A percentile compares a stretch with the other conserved stretches of the same genome.
These are phyloP conservation scores for Candida gorgasii DNA, from an alignment of 805 yeast genomes.

Conservation along the genomic window DNA sequence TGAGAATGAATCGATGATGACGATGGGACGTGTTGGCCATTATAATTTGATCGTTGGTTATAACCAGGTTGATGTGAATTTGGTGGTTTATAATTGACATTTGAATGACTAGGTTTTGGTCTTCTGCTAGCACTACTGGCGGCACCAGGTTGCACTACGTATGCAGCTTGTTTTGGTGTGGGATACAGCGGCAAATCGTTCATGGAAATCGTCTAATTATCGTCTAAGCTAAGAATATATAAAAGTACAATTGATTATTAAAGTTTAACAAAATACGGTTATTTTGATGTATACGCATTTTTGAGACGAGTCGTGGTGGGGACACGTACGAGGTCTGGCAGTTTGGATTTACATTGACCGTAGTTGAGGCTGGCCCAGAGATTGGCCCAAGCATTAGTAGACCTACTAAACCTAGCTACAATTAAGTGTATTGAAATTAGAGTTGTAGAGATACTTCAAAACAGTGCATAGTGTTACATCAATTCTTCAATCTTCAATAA, in stretches of 20 bases:
- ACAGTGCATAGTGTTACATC: too few relatives aligned
- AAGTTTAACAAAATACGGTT: background rate
- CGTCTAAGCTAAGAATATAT: background rate
- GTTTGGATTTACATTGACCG: too few relatives aligned
- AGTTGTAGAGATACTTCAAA: too few relatives aligned
- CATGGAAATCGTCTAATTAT: conserved; percentile 8
- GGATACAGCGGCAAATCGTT: conserved; percentile 47
- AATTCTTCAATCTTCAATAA: too few relatives aligned
- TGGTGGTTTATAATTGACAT: conserved; percentile 18
- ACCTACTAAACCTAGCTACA: too few relatives aligned
- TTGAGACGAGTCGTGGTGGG: conserved; percentile 3
- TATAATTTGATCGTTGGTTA: conserved; percentile 1
- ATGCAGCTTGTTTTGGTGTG: conserved; percentile 46
- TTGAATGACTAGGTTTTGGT: conserved; percentile 13
- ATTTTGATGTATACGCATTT: background rate
- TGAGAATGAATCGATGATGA: conserved; percentile 1
- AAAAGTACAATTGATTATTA: too few relatives aligned
- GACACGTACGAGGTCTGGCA: too few relatives aligned
- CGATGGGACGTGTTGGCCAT: conserved; percentile 9
- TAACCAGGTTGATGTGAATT: conserved; percentile 14
- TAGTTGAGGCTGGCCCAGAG: too few relatives aligned
- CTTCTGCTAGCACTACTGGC: conserved; percentile 10
- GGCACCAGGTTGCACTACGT: conserved; percentile 23
- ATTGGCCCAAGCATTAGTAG: too few relatives aligned
- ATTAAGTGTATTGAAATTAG: too few relatives aligned